Evolutionary conservation across 257 asterid genomes (phyloP), one percentile per base, ranked within the genome.

Genomic region (Euphrasia confusa): DNA sequence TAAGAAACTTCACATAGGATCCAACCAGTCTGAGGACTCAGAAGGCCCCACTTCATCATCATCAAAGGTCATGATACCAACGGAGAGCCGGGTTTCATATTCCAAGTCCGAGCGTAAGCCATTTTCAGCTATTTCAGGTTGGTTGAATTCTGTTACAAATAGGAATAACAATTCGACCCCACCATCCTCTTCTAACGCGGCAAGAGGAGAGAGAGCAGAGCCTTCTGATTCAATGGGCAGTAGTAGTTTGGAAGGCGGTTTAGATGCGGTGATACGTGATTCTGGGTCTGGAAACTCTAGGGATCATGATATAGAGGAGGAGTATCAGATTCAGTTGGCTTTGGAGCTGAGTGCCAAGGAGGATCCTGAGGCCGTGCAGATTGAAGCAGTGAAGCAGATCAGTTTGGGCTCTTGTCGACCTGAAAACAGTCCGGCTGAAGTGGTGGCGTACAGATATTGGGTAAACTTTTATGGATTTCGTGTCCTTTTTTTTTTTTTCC

Each of bases 291-390:
- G 72, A 63, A 80, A 79, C 71, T 79, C 95, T 12, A 79, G 90
- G 90, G 92, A 88, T 65, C 87, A 84, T 27, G 95, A 86, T 71
- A 70, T 89, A 24, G 98, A 89, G 77, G 97, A 90, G 75, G 98
- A 89, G 71, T 92, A 79, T 80, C 98, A 92, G 60, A 89, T 92
- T 70, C 95, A 92, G 44, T 48, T 92, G 72, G 98, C 98, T 61
- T 77, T 92, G 61, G 97, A 86, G 76, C 75, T 92, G 78, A 92
- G 98, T 72, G 97, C 98, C 28, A 86, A 82, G 75, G 98, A 92
- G 79, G 98, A 92, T 63, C 98, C 98, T 0, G 98, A 89, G 83
- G 98, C 98, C 32, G 97, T 86, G 66, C 98, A 92, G 75, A 92
- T 89, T 74, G 98, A 92, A 81, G 98, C 98, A 67, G 97, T 92